Evolutionary conservation across 768 basidiomycete species (phyloP), one percentile per base, ranked within the genome.

Genomic region (Omphalotus guepiniiformis): DNA sequence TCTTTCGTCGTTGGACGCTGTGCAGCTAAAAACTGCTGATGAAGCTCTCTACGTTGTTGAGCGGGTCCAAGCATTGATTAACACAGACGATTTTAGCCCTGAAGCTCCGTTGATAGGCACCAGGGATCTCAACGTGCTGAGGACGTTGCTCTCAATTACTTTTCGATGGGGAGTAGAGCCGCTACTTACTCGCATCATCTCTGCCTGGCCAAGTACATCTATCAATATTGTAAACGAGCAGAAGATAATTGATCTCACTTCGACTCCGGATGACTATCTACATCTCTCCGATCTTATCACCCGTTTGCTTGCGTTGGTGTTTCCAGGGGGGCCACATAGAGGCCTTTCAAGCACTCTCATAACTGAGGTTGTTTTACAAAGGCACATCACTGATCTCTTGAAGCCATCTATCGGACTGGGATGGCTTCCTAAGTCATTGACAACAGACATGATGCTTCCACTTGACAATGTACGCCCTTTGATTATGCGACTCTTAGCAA

Each of bases 81-180:
- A 64, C 8, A 42, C 44, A 37, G 53, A 51, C 22, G 55, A 56
- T 28, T 42, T 48, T 4, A 52, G 57, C 45, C 41, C 43, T 48
- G 35, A 57, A 5, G 48, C 42, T 29, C 71, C 73, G 26, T 57
- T 68, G 11, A 66, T 91, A 47, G 88, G 87, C 0, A 76, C 82
- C 1, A 76, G 84, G 42, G 88, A 92, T 62, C 60, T 89, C 25
- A 64, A 70, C 4, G 66, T 78, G 49, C 60, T 91, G 2, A 75
- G 82, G 19, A 83, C 81, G 0, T 69, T 90, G 25, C 59, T 87
- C 13, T 77, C 84, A 12, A 74, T 91, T 50, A 60, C 76, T 22
- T 86, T 91, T 58, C 82, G 79, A 53, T 88, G 88, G 88, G 84
- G 79, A 6, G 61, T 79, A 2, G 75, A 82, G 12, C 77, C 77